Conservation (phyloP, 2,329 filamentous ascomycete species). For the Fusarium heterosporum region DNA sequence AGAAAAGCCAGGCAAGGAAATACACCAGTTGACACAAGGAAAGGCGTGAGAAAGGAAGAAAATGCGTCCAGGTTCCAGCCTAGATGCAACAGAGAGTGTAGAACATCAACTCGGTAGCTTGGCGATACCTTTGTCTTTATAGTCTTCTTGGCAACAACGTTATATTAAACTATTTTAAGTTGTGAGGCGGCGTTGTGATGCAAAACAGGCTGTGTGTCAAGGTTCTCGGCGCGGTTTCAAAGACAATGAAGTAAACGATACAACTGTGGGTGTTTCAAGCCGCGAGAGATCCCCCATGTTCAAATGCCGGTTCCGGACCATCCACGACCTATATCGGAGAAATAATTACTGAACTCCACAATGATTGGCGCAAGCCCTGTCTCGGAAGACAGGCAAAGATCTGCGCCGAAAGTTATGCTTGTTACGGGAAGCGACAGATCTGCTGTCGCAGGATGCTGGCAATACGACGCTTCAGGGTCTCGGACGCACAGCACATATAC, state of each 20-base stretch:
- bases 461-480: not conserved
- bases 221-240: constrained; percentile 12
- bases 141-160: constrained; percentile 4
- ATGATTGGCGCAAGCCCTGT: not conserved
- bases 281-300: not conserved
- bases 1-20: not conserved
- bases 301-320: not conserved
- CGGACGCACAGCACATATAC: not conserved
- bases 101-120: constrained; percentile 1
- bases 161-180: constrained; percentile 36
- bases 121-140: not conserved
- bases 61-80: constrained; percentile 28
- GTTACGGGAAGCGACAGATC: constrained; percentile 14
- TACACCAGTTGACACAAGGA: constrained; percentile 17
- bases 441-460: not conserved
- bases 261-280: constrained; percentile 13
- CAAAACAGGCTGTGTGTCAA: constrained; percentile 19
- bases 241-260: not conserved
- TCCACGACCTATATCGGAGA: not conserved
- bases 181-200: constrained; percentile 5
- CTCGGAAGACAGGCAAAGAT: not conserved
- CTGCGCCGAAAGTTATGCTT: constrained; percentile 15
- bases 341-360: not conserved
- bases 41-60: constrained; percentile 17
- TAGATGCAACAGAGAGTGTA: constrained; percentile 25